These are phyloP conservation scores for Cryptosporidium meleagridis DNA, from an alignment of 169 alveolate genomes.

Conservation along the genomic window DNA sequence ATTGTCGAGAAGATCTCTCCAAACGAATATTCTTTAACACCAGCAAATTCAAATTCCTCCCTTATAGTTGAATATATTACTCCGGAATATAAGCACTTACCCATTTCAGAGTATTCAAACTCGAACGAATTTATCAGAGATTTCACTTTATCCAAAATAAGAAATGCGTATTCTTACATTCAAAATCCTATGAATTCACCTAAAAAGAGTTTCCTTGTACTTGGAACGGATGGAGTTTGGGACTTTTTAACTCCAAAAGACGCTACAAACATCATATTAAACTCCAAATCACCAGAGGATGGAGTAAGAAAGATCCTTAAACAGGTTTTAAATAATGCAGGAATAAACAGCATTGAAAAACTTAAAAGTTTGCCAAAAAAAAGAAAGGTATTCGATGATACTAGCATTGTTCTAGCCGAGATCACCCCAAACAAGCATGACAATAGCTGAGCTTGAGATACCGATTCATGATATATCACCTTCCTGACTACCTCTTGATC, in stretches of 20 bases:
- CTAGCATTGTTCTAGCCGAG: slow-evolving; percentile 40
- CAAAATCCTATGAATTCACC: not conserved
- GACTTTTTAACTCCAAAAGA: slow-evolving; percentile 70
- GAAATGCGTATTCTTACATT: slow-evolving; percentile 20
- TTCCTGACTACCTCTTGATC: not conserved
- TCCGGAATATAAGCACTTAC: slow-evolving; percentile 31
- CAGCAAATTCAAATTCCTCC: not conserved
- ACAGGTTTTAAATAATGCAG: slow-evolving; percentile 44
- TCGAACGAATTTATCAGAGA: slow-evolving; percentile 39
- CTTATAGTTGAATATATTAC: not conserved
- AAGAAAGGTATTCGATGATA: slow-evolving; percentile 70
- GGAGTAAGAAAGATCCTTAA: slow-evolving; percentile 21
- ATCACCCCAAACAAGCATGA: not conserved
- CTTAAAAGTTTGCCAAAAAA: slow-evolving; percentile 60
- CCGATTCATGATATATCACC: not conserved
- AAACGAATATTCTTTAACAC: slow-evolving; percentile 23
- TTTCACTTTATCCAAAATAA: slow-evolving; percentile 17
- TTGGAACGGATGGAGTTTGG: slow-evolving; percentile 74
- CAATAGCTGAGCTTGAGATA: not conserved
- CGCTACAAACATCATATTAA: slow-evolving; percentile 6
- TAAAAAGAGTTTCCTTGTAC: slow-evolving; percentile 25
- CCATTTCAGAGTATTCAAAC: slow-evolving; percentile 9
- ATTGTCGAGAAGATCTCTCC: slow-evolving; percentile 16
- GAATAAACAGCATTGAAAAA: slow-evolving; percentile 28
- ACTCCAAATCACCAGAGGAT: not conserved